A percentile compares a stretch with the other conserved stretches of the same genome.
Evolutionary conservation across 768 basidiomycete genomes (phyloP).

Genomic region (Hydnum rufescens): DNA sequence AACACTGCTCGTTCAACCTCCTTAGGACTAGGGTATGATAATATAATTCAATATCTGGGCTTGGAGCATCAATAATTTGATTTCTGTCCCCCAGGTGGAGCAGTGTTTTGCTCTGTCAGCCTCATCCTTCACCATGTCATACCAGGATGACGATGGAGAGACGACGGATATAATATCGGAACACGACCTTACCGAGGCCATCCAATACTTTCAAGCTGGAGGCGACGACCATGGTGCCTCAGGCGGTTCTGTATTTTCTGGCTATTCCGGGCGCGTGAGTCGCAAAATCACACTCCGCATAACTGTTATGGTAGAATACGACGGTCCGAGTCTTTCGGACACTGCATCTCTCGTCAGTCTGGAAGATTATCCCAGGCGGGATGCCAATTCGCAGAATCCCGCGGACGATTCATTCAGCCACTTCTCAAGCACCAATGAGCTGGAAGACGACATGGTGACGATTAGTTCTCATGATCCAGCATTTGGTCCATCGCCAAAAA

Average conservation of each 20-base stretch:
- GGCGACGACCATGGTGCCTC: constrained; percentile 39
- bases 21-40: constrained; percentile 47
- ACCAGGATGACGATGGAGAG: constrained; percentile 81
- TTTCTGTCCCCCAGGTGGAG: constrained; percentile 38
- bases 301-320: constrained; percentile 67
- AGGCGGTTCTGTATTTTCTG: constrained; percentile 50
- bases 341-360: constrained; percentile 62
- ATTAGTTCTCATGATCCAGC: constrained; percentile 1
- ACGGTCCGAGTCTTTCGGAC: constrained; percentile 79
- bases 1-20: constrained; percentile 57
- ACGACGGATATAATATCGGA: constrained; percentile 48
- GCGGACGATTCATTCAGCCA: neutral
- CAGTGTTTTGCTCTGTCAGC: constrained; percentile 62
- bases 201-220: constrained; percentile 66
- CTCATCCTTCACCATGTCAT: constrained; percentile 51
- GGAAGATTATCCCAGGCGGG: constrained; percentile 35
- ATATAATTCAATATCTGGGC: neutral
- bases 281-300: constrained; percentile 62
- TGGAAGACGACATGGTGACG: neutral
- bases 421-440: neutral
- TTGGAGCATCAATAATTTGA: neutral
- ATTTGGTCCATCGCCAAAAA: neutral
- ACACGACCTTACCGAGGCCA: constrained; percentile 63
- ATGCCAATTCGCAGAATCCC: neutral
- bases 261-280: constrained; percentile 41